phyloP scores from a whole-genome alignment of 352 stramenopile genomes.

The Phytophthora sp. region DNA sequence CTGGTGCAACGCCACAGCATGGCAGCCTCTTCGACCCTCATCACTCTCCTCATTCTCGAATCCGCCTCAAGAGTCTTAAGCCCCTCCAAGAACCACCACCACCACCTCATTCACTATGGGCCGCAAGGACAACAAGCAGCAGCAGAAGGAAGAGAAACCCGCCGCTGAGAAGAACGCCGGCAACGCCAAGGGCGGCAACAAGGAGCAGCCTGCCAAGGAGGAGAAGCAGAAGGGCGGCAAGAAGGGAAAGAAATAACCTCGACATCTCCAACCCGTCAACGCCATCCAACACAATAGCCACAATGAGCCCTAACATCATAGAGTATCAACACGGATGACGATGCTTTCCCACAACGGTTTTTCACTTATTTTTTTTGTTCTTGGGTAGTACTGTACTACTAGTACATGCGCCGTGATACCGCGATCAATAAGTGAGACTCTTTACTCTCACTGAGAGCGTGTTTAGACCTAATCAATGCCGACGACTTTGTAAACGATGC shows the following conservation, averaged over 20 bases:
- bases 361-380: neutral
- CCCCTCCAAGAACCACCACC: neutral
- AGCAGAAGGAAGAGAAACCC: constrained; percentile 23
- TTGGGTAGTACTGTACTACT: too few relatives aligned
- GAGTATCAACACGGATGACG: neutral
- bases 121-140: constrained; percentile 40
- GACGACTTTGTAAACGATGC: neutral
- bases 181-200: constrained; percentile 26
- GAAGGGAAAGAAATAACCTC: constrained; percentile 19
- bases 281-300: neutral
- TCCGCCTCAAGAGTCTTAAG: constrained; percentile 21
- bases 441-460: too few relatives aligned
- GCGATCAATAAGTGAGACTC: neutral
- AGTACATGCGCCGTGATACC: too few relatives aligned
- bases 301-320: neutral
- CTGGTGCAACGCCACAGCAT: too few relatives aligned
- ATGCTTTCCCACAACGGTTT: neutral
- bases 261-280: neutral
- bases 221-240: constrained; percentile 25
- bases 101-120: constrained; percentile 26
- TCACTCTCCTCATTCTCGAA: constrained; percentile 25
- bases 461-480: neutral
- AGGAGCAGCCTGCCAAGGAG: constrained; percentile 26
- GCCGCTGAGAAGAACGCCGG: constrained; percentile 29
- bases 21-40: too few relatives aligned